Evolutionary conservation across 148 eudicot genomes (phyloP), one percentile per base, ranked within the genome.

Genomic region (Silene conica): DNA sequence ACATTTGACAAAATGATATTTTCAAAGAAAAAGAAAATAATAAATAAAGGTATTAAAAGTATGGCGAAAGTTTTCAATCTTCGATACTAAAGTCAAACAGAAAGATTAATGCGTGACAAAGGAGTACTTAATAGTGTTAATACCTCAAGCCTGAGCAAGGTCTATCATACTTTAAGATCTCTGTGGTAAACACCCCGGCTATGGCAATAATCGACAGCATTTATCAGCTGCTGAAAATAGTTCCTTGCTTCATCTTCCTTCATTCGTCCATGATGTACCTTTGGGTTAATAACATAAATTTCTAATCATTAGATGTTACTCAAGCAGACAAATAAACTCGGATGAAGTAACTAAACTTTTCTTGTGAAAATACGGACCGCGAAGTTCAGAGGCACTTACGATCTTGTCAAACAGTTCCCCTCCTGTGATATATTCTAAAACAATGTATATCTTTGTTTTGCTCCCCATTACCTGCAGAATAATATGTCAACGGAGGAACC

Each of bases 331-430:
- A 56, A 19, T 12, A 60, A 65, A 9, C 28, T 25, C 46, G 13
- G 38, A 78, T 48, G 43, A 25, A 34, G 58, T 71, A 34, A 63
- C 62, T 46, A 22, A 34, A 75, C 10, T 9, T 5, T 52, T n/a
- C 8, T 61, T 22, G 69, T 63, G 23, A 25, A 67, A 19, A 21
- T 38, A 9, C 50, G n/a, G 45, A 59, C 22, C 11, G 8, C 5
- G 59, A 70, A 52, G 43, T 43, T 46, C 28, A 57, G 19, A 74
- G 60, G 74, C 63, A 83, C 92, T 87, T 89, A 94, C 98, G 82
- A 94, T 94, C 84, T 91, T 91, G 84, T 91, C 98, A 72, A 94
- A 94, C 43, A 94, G 97, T 86, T 94, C 98, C 67, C 98, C 98
- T 60, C 97, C 97, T 6, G 92, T 93, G 54, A 89, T 90, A 74